Evolutionary conservation across 345 rosid species (phyloP).

Genomic region (Garcia nutans): DNA sequence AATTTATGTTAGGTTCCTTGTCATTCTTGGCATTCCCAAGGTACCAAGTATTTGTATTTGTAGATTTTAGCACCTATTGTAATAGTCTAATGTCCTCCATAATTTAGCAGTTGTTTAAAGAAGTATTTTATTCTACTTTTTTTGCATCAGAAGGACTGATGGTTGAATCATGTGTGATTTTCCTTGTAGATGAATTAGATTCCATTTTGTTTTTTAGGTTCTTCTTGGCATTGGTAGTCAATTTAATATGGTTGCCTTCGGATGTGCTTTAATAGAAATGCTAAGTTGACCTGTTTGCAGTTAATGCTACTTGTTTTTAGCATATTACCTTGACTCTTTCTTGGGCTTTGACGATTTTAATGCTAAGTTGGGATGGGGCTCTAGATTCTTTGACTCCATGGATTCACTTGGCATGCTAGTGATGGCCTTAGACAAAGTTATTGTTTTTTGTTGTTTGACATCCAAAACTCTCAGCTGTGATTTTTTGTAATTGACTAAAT

Average conservation of each 20-base stretch:
- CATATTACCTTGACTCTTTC: background rate
- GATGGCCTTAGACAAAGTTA: background rate
- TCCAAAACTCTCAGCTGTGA: background rate
- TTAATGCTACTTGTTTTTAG: background rate
- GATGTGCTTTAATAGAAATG: background rate
- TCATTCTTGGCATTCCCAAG: background rate
- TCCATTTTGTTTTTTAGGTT: background rate
- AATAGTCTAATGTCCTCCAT: background rate
- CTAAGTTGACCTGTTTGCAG: background rate
- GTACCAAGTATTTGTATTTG: background rate
- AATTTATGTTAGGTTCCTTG: background rate
- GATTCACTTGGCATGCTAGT: slow-evolving; percentile 34
- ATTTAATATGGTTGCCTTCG: background rate
- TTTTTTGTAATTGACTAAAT: background rate
- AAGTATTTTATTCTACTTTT: background rate
- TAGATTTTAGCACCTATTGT: background rate
- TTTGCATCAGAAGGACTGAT: background rate
- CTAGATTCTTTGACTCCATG: slow-evolving; percentile 19
- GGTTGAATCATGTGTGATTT: background rate
- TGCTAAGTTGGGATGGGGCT: slow-evolving; percentile 29
- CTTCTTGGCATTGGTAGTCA: background rate
- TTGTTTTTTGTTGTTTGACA: slow-evolving; percentile 4
- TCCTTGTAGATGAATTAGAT: background rate
- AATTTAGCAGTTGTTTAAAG: background rate
- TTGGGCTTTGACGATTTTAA: background rate